phyloP scores from a whole-genome alignment of 352 stramenopile species.

The Phytophthora pisi region DNA sequence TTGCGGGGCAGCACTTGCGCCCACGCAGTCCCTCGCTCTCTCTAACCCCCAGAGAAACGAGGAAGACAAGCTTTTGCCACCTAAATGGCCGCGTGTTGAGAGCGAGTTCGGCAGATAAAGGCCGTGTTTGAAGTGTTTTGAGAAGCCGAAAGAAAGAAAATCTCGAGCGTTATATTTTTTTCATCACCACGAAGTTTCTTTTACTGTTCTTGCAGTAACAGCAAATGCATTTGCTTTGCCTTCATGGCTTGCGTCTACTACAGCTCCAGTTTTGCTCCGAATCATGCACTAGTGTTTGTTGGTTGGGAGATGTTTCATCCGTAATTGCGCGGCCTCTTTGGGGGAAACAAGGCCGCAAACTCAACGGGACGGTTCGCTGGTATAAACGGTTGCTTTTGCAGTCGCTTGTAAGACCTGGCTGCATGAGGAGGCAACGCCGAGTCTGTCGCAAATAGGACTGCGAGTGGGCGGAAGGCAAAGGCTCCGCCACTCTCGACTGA shows the following conservation, averaged over 20 bases:
- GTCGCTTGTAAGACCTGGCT: conserved; percentile 85
- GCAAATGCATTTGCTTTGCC: too few species aligned
- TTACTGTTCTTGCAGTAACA: background rate
- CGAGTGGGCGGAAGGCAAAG: conserved; percentile 24
- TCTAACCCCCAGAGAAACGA: background rate
- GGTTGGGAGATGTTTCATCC: conserved; percentile 62
- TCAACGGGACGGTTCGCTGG: conserved; percentile 84
- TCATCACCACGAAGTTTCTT: background rate
- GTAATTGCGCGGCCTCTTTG: conserved; percentile 80
- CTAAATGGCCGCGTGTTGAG: background rate
- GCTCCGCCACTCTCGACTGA: conserved; percentile 1
- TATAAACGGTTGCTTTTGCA: conserved; percentile 88
- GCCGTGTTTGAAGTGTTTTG: conserved; percentile 10
- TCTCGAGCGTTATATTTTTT: conserved; percentile 6
- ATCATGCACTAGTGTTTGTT: background rate
- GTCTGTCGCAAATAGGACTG: conserved; percentile 90
- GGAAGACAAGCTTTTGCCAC: conserved; percentile 10
- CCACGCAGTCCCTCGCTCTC: background rate
- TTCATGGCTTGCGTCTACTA: background rate
- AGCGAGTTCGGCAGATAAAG: conserved; percentile 18
- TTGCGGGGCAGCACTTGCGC: too few species aligned
- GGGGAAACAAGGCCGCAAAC: conserved; percentile 76
- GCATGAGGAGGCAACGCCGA: conserved; percentile 58
- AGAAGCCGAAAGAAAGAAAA: conserved; percentile 15
- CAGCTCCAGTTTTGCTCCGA: background rate